A percentile compares a stretch with the other conserved stretches of the same genome.
phyloP scores from a whole-genome alignment of 805 yeast species.

The Zygosaccharomyces bailii region DNA sequence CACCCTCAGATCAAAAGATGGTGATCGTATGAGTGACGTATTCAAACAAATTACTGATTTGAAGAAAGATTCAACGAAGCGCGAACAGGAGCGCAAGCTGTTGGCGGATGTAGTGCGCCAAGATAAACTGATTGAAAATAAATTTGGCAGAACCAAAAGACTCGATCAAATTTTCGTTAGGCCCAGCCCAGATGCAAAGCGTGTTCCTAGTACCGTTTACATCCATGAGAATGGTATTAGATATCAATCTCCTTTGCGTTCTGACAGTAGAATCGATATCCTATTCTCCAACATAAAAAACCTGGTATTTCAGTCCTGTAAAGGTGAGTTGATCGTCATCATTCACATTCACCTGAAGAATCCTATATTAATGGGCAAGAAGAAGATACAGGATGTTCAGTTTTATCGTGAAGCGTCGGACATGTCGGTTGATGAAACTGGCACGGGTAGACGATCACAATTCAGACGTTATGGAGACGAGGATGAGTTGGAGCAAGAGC shows the following conservation, averaged over 20 bases:
- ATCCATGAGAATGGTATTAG: constrained; percentile 96
- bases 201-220: constrained; percentile 84
- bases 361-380: constrained; percentile 93
- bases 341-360: constrained; percentile 89
- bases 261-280: constrained; percentile 84
- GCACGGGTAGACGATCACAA: constrained; percentile 81
- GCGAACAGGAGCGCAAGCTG: constrained; percentile 86
- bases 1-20: constrained; percentile 84
- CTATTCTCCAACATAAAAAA: constrained; percentile 89
- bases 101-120: constrained; percentile 93
- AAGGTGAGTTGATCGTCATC: constrained; percentile 87
- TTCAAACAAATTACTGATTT: constrained; percentile 86
- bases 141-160: constrained; percentile 79
- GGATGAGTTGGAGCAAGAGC: constrained; percentile 97
- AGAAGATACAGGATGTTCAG: constrained; percentile 92
- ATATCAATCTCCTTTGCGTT: constrained; percentile 79
- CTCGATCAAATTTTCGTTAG: constrained; percentile 86
- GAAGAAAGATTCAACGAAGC: constrained; percentile 85
- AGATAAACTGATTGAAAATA: constrained; percentile 78
- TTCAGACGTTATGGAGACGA: constrained; percentile 92
- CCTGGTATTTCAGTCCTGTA: constrained; percentile 91
- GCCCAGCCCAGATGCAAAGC: constrained; percentile 96
- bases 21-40: constrained; percentile 85
- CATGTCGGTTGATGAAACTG: constrained; percentile 94
- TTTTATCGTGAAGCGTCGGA: constrained; percentile 96